Conservation (phyloP, 805 yeast species). For the Ogataea ganodermae region DNA sequence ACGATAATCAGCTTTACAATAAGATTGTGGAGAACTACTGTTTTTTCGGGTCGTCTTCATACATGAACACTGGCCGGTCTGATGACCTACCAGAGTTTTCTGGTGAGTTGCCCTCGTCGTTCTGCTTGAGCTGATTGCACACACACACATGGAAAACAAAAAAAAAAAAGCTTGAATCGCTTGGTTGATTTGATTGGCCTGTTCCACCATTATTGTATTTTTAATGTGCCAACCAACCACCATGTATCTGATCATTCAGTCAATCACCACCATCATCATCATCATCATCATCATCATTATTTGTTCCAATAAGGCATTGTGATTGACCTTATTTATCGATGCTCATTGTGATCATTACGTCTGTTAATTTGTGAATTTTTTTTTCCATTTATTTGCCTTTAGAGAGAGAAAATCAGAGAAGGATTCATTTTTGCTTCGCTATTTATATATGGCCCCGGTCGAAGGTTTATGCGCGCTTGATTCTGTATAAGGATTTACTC, state of each 20-base stretch:
- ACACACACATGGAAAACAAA: background rate
- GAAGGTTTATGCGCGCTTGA: background rate
- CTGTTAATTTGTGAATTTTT: background rate
- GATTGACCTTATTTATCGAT: background rate
- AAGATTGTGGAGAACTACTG: slow-evolving; percentile 33
- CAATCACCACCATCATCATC: background rate
- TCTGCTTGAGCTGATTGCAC: slow-evolving; percentile 13
- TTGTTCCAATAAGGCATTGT: too few relatives aligned
- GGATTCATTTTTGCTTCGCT: slow-evolving; percentile 4
- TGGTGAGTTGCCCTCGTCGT: slow-evolving; percentile 9
- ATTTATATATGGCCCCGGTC: background rate
- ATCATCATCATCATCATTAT: too few relatives aligned
- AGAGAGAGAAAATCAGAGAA: slow-evolving; percentile 1
- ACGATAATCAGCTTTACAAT: slow-evolving; percentile 23
- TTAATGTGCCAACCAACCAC: slow-evolving; percentile 6
- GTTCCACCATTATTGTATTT: slow-evolving; percentile 5
- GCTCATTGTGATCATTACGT: slow-evolving; percentile 1
- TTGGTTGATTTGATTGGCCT: background rate
- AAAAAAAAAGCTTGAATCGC: background rate
- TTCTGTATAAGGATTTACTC: background rate
- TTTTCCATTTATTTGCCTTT: slow-evolving; percentile 1
- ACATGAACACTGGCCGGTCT: slow-evolving; percentile 4
- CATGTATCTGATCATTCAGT: background rate
- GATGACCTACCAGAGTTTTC: slow-evolving; percentile 6
- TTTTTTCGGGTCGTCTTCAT: slow-evolving; percentile 30